Evolutionary conservation across 2,329 filamentous ascomycete genomes (phyloP).

Genomic region (Epichloe uncinata): DNA sequence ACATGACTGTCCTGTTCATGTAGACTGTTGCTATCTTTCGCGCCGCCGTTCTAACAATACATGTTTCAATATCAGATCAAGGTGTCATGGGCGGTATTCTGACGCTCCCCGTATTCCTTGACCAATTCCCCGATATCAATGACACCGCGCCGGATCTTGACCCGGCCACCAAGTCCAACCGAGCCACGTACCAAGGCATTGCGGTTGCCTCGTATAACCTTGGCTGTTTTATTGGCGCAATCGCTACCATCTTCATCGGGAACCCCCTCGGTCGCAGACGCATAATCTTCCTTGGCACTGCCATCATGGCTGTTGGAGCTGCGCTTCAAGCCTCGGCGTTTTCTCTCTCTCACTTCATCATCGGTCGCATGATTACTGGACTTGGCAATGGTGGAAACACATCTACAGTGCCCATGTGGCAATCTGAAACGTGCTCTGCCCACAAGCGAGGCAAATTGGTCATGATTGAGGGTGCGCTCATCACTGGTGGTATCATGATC

Average conservation of each 20-base stretch:
- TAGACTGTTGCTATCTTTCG: background rate
- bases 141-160: constrained; percentile 26
- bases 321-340: constrained; percentile 45
- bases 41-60: background rate
- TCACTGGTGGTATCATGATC: constrained; percentile 42
- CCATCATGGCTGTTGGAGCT: constrained; percentile 45
- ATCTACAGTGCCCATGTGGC: constrained; percentile 46
- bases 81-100: constrained; percentile 66
- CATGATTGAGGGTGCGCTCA: constrained; percentile 46
- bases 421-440: constrained; percentile 43
- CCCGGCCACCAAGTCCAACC: constrained; percentile 21
- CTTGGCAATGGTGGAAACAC: constrained; percentile 44
- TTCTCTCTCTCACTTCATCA: constrained; percentile 39
- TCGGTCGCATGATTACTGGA: constrained; percentile 45
- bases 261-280: constrained; percentile 45
- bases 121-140: constrained; percentile 41
- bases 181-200: constrained; percentile 40
- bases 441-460: constrained; percentile 47
- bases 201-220: constrained; percentile 43
- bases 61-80: constrained; percentile 41
- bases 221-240: constrained; percentile 50
- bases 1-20: background rate
- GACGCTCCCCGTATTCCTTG: constrained; percentile 47
- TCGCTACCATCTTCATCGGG: constrained; percentile 53
- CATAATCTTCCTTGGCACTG: constrained; percentile 46